A percentile compares a stretch with the other conserved stretches of the same genome.
Evolutionary conservation across 345 rosid genomes (phyloP).

Genomic region (Dimocarpus longan): DNA sequence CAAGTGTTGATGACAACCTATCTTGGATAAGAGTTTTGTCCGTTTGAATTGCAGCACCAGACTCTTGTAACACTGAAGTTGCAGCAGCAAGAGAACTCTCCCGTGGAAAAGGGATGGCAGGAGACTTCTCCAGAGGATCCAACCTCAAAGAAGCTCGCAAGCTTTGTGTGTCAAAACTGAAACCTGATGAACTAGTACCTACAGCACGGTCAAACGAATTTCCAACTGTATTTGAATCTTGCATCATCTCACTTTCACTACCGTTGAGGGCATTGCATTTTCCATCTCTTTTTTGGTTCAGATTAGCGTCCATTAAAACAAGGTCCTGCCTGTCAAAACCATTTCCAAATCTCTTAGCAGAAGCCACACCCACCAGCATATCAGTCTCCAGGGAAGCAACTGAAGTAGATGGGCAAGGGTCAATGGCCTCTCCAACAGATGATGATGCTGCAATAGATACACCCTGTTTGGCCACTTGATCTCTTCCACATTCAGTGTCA

Average conservation of each 20-base stretch:
- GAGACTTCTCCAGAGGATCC: constrained; percentile 32
- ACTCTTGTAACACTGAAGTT: constrained; percentile 28
- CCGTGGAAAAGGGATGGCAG: constrained; percentile 24
- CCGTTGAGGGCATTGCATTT: constrained; percentile 22
- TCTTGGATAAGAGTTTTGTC: constrained; percentile 37
- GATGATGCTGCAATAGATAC: constrained; percentile 34
- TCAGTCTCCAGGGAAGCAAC: constrained; percentile 33
- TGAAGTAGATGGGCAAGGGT: constrained; percentile 33
- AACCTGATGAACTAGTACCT: constrained; percentile 37
- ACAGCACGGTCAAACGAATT: constrained; percentile 33
- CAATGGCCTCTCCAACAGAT: constrained; percentile 18
- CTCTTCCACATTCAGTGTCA: constrained; percentile 31
- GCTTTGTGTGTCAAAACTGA: constrained; percentile 28
- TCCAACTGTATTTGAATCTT: constrained; percentile 32
- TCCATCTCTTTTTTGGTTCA: constrained; percentile 5
- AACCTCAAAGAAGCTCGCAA: constrained; percentile 38
- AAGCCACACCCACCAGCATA: constrained; percentile 23
- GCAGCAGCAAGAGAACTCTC: constrained; percentile 30
- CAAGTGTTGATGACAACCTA: constrained; percentile 35
- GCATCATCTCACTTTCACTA: constrained; percentile 33
- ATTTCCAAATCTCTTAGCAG: constrained; percentile 32
- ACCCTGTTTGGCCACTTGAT: constrained; percentile 14
- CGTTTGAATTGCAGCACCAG: constrained; percentile 35
- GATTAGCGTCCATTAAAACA: constrained; percentile 25
- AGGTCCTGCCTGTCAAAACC: constrained; percentile 22